Evolutionary conservation across 2,329 filamentous ascomycete genomes (phyloP).

Genomic region (Cercospora zeina): DNA sequence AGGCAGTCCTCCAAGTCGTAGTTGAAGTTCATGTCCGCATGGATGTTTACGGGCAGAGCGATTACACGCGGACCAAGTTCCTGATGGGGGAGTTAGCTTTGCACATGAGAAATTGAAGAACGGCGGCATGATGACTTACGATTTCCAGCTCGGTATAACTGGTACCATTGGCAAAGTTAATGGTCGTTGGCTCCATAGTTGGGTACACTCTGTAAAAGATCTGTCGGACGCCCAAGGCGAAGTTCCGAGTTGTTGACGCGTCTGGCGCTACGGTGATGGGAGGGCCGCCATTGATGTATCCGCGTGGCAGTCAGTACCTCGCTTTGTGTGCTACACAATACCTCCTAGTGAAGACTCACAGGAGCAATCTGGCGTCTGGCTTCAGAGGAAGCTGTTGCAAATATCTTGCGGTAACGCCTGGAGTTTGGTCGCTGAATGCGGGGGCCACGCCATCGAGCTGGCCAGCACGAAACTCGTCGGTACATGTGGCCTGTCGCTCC

Average conservation of each 20-base stretch:
- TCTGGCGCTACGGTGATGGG: background rate
- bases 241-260: background rate
- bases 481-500: background rate
- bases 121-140: background rate
- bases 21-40: background rate
- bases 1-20: background rate
- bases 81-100: background rate
- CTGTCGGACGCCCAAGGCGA: background rate
- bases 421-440: background rate
- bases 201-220: conserved; percentile 1
- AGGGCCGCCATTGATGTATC: background rate
- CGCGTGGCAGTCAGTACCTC: background rate
- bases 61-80: background rate
- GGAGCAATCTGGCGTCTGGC: background rate
- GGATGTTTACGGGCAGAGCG: background rate
- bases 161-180: background rate
- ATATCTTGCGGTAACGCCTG: background rate
- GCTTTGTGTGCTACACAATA: background rate
- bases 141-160: background rate
- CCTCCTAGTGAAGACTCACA: background rate
- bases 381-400: conserved; percentile 2
- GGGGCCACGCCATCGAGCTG: background rate
- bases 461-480: background rate
- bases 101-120: background rate
- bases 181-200: background rate